Evolutionary conservation across 495 filamentous ascomycete species (phyloP), one percentile per base, ranked within the genome.

Genomic region (Trichocladium antarcticum): DNA sequence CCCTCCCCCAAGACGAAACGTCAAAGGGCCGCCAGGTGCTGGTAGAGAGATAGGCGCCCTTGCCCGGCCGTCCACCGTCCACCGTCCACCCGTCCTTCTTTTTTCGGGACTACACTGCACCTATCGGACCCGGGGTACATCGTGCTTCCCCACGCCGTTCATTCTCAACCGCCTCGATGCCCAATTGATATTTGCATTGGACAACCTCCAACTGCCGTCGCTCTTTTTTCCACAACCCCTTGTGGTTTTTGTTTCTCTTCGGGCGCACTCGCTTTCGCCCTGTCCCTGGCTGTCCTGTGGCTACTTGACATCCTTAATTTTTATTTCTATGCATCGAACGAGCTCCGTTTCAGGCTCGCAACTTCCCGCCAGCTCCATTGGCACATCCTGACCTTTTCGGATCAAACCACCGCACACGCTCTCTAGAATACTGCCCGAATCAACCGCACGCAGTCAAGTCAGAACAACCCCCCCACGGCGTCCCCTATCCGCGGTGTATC

Each of bases 101-200:
- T 27, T 45, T 45, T 49, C 40, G 34, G 45, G 27, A 41, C 38
- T 15, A 36, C 52, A 37, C 21, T 24, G 46, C 31, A 50, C 24
- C 38, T 39, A 50, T 55, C 49, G 47, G 52, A 19, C 22, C 42
- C 42, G n/a, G n/a, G n/a, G n/a, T n/a, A n/a, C 27, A 15, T 21
- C 3, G 38, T 27, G n/a, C 44, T 49, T 49, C 29, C 46, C 45
- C 41, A 49, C 51, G 51, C 52, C 42, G 45, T 20, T 22, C 36
- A 17, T 39, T 40, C 42, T 47, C 47, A 22, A 34, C 45, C 40
- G 36, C 21, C 47, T 17, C 6, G 9, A 55, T 55, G 52, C 47
- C 37, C 51, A 45, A 41, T 45, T 52, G 42, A 45, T 52, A 47
- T 47, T 35, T 50, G 39, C 27, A 42, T 27, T 50, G 47, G 41